These are phyloP conservation scores for Aegilops longissima DNA, from an alignment of 176 grass and related monocot genomes.

Conservation along the genomic window DNA sequence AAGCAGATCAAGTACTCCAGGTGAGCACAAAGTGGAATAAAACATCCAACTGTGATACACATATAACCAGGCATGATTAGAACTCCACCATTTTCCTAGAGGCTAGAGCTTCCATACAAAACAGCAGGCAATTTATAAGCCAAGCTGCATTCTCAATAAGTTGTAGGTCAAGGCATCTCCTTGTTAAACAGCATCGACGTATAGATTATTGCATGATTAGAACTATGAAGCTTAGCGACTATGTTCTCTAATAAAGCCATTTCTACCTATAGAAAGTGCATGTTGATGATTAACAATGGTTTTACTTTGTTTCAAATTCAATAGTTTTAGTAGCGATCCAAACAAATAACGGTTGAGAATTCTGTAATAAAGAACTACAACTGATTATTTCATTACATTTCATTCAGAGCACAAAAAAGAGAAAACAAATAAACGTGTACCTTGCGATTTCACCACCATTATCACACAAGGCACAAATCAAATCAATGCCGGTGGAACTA, in stretches of 20 bases:
- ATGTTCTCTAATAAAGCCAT: background rate
- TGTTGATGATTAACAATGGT: background rate
- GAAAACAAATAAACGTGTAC: slow-evolving; percentile 7
- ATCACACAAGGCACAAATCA: slow-evolving; percentile 66
- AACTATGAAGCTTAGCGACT: background rate
- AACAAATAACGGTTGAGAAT: background rate
- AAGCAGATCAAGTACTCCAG: slow-evolving; percentile 10
- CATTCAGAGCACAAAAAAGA: slow-evolving; percentile 11
- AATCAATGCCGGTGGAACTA: slow-evolving; percentile 23
- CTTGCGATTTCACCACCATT: slow-evolving; percentile 64
- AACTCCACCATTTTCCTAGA: background rate
- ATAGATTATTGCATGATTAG: background rate
- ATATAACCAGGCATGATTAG: slow-evolving; percentile 4
- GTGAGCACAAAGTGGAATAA: slow-evolving; percentile 7
- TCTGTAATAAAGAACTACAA: background rate
- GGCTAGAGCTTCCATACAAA: slow-evolving; percentile 12
- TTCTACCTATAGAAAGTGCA: background rate
- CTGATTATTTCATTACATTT: background rate
- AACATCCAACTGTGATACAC: background rate
- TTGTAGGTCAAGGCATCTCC: background rate
- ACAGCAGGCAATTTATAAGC: background rate
- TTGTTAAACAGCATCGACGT: background rate
- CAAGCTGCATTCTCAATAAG: background rate
- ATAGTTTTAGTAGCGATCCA: background rate
- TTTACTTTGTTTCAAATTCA: background rate